Conservation (phyloP, 2,329 filamentous ascomycete genomes). For the Eurotiales sp. region DNA sequence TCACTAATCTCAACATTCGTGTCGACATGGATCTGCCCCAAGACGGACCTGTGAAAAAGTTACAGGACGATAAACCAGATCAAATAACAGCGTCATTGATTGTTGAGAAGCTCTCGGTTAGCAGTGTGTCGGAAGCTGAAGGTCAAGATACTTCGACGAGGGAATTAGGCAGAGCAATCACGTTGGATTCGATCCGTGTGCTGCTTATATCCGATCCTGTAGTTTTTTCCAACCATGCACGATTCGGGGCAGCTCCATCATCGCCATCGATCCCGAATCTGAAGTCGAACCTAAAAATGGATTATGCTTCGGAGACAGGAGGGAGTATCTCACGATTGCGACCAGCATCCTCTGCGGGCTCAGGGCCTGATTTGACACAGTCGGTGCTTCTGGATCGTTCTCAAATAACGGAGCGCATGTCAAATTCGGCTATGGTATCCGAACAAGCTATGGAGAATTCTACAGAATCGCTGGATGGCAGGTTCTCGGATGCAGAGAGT, state of each 20-base stretch:
- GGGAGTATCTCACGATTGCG: conserved; percentile 25
- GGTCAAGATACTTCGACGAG: neutral
- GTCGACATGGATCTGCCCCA: conserved; percentile 48
- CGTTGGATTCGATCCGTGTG: conserved; percentile 42
- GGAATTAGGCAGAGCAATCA: conserved; percentile 35
- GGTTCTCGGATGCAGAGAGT: conserved; percentile 41
- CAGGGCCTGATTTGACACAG: conserved; percentile 30
- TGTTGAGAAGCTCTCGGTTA: conserved; percentile 32
- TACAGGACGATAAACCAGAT: conserved; percentile 34
- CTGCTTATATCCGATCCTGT: conserved; percentile 47
- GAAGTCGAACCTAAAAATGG: conserved; percentile 32
- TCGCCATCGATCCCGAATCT: conserved; percentile 33
- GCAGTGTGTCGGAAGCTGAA: conserved; percentile 21
- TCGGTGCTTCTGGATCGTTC: conserved; percentile 37
- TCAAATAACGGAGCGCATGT: conserved; percentile 11
- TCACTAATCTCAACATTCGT: conserved; percentile 51
- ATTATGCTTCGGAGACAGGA: conserved; percentile 24
- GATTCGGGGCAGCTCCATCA: conserved; percentile 31
- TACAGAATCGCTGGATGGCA: conserved; percentile 33
- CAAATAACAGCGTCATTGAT: conserved; percentile 33
- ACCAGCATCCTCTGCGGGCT: conserved; percentile 22
- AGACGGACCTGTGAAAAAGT: conserved; percentile 33
- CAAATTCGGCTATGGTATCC: neutral
- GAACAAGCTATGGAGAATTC: conserved; percentile 19
- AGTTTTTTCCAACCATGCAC: conserved; percentile 46